Conservation (phyloP, 73 alveolate genomes). For the Tetrahymena elliotti region DNA sequence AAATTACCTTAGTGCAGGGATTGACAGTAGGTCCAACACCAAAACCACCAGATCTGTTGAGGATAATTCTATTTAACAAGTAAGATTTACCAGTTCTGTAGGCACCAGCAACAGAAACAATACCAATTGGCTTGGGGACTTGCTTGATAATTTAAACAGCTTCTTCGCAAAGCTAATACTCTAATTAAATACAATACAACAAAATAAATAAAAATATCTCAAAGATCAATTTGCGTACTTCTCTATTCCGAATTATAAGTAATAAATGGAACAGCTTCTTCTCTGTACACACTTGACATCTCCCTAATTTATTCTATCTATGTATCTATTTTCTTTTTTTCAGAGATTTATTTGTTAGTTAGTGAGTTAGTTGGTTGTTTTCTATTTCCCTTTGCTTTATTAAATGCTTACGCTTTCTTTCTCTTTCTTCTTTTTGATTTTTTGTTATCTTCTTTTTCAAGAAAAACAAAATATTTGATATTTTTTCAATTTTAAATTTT, state of each 20-base stretch:
- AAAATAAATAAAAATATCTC: neutral
- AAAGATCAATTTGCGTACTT: neutral
- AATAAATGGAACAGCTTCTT: constrained; percentile 39
- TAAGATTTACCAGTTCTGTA: constrained; percentile 94
- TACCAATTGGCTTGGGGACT: constrained; percentile 74
- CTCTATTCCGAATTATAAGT: constrained; percentile 24
- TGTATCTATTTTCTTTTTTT: neutral
- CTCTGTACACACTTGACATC: constrained; percentile 8
- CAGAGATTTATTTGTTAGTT: neutral
- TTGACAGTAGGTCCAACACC: constrained; percentile 67
- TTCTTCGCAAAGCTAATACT: constrained; percentile 45
- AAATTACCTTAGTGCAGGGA: constrained; percentile 29
- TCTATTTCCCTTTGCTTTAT: neutral
- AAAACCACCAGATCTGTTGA: constrained; percentile 75
- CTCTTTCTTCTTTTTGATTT: neutral
- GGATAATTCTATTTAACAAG: constrained; percentile 75
- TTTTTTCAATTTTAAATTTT: neutral
- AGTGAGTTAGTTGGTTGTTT: neutral
- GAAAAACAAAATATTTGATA: neutral
- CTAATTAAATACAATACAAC: neutral
- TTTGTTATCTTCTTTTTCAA: neutral
- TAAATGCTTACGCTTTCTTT: neutral
- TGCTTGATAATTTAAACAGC: constrained; percentile 70
- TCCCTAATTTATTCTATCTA: neutral
- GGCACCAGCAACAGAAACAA: constrained; percentile 94